Conservation (phyloP, 2,329 filamentous ascomycete species). For the Colletotrichum paranaense region DNA sequence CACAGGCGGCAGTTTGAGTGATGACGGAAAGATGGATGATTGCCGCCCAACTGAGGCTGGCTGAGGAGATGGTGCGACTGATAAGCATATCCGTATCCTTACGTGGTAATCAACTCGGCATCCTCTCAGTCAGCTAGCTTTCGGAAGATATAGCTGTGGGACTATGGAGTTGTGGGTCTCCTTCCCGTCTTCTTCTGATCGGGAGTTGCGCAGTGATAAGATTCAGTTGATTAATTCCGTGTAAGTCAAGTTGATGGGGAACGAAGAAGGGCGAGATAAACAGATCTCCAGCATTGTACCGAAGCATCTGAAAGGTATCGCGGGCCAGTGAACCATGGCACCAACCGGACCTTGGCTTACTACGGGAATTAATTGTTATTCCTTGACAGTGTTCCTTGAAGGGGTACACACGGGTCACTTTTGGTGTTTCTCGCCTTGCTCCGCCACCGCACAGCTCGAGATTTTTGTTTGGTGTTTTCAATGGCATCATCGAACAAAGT, state of each 20-base stretch:
- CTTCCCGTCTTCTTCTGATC: neutral
- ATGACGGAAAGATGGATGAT: neutral
- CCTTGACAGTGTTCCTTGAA: too few species aligned
- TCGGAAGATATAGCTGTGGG: neutral
- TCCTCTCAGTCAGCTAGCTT: neutral
- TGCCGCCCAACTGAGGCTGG: neutral
- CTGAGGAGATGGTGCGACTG: conserved; percentile 13
- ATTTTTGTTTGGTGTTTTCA: too few species aligned
- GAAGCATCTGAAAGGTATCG: neutral
- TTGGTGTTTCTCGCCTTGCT: too few species aligned
- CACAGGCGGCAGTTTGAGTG: neutral
- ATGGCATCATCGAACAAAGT: too few species aligned
- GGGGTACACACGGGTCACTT: too few species aligned
- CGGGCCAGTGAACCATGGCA: neutral
- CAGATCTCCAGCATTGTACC: neutral
- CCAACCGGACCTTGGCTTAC: too few species aligned
- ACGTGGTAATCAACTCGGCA: conserved; percentile 1
- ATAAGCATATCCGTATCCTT: neutral
- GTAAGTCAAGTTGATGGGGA: neutral
- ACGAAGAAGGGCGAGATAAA: neutral
- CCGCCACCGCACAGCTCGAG: too few species aligned
- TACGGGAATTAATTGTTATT: too few species aligned
- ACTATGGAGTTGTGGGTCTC: neutral
- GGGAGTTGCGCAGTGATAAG: neutral
- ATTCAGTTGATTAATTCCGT: neutral